phyloP scores from a whole-genome alignment of 2,329 filamentous ascomycete genomes.

The Xylariaceae sp. region DNA sequence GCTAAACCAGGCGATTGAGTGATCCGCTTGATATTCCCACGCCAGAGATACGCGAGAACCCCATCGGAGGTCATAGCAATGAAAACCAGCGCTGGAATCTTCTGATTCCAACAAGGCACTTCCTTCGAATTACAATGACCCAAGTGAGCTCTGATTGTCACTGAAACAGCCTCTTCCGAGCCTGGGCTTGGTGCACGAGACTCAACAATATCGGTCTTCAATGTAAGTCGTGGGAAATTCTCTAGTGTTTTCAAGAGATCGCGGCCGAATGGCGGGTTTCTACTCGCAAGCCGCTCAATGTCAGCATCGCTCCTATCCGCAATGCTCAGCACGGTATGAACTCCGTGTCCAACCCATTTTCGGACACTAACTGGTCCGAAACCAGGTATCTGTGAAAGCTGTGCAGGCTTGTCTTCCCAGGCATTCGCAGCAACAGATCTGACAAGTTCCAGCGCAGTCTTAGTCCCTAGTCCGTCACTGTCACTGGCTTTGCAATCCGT shows the following conservation, averaged over 20 bases:
- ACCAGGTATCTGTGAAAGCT: conserved; percentile 78
- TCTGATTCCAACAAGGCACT: conserved; percentile 61
- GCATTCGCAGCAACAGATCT: conserved; percentile 70
- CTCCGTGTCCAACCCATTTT: conserved; percentile 68
- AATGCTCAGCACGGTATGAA: conserved; percentile 71
- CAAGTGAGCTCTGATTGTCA: conserved; percentile 65
- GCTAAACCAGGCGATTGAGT: conserved; percentile 55
- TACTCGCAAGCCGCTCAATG: conserved; percentile 74
- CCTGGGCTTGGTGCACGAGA: conserved; percentile 31
- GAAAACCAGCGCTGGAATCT: conserved; percentile 67
- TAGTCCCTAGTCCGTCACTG: conserved; percentile 64
- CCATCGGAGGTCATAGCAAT: conserved; percentile 71
- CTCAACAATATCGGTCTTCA: conserved; percentile 40
- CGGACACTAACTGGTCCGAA: conserved; percentile 74
- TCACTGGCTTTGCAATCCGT: conserved; percentile 65
- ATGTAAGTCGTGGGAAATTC: conserved; percentile 62
- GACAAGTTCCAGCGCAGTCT: conserved; percentile 71
- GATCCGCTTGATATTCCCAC: conserved; percentile 62
- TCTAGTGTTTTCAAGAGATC: conserved; percentile 63
- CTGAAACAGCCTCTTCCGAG: conserved; percentile 45
- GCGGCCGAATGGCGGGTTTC: conserved; percentile 79
- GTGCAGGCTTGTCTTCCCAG: conserved; percentile 80
- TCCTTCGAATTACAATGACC: conserved; percentile 67
- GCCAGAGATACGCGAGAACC: conserved; percentile 65
- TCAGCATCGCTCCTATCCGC: conserved; percentile 63